Base-by-base conservation (phyloP, 164 flowering plant species). In the Cinnamomum chago region DNA sequence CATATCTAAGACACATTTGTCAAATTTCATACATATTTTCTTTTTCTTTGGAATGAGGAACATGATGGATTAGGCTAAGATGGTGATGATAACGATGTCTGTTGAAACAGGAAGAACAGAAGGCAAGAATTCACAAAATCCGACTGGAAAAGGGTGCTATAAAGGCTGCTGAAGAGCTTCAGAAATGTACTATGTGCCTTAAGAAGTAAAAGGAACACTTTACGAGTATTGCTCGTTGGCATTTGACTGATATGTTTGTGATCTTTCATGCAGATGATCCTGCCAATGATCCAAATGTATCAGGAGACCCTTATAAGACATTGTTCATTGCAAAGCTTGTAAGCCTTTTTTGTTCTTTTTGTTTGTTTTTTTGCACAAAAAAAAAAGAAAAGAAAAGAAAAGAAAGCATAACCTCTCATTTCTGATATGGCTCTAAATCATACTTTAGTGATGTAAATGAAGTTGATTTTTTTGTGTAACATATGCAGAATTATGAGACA, bases 231-330 rank as follows among this genome's bases (percentile, higher is more conserved):
- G 35, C 35, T 30, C 35, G 35, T 5, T 30, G 35, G 35, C 35
- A 30, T 67, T 30, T 30, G 24, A 13, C 15, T 22, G 17, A 58
- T 10, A 30, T 25, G 22, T 33, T 30, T 58, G 17, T 58, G 1
- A 60, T 28, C 47, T 68, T 52, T 28, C 58, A 3, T 84, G 85
- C 86, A 96, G 99, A 92, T 88, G 97, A 94, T 82, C 97, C 98
- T 13, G 73, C 71, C 24, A 89, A 79, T 78, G 97, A 96, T 71
- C 97, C 97, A 55, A 86, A 89, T 86, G 58, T 87, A 71, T 82
- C 94, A 15, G 99, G 97, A 76, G 99, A 96, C 84, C 99, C 99
- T 20, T 96, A 94, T 85, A 96, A 96, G 85, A 96, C 99, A 33
- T 72, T 96, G 79, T 96, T 96, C 81, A 95, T 96, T 20, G 92